Base-by-base conservation (phyloP, 2,329 filamentous ascomycete species). In the Fusarium napiforme region DNA sequence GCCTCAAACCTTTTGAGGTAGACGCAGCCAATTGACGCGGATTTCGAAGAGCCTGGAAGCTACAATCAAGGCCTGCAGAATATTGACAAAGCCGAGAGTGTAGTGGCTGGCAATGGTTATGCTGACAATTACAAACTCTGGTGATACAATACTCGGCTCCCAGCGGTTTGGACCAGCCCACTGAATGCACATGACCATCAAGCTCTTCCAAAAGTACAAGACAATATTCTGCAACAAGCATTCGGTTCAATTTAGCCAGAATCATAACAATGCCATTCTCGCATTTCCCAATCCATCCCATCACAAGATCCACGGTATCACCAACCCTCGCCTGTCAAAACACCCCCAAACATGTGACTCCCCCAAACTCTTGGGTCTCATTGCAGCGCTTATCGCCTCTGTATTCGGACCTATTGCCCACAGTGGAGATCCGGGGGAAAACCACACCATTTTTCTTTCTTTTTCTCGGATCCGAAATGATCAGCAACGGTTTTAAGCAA, bases 391-490 rank as follows among this genome's bases (percentile, higher is more conserved):
- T 70, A 45, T 65, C 34, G 21, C 28, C 16, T 23, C 5, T n/a
- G 40, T 60, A 66, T 70, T 68, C 67, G 67, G 66, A 66, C 66
- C 67, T 66, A 49, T 57, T n/a, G 18, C 16, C 49, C n/a, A n/a
- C 37, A n/a, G 64, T 71, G 67, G 67, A 66, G 67, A 71, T 70
- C 67, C 37, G 67, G 67, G 50, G 67, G 66, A 66, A 60, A 66
- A 71, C 53, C 52, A 47, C 49, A 61, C 45, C 43, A 60, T 42
- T 26, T 39, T 46, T 12, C 28, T 15, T 11, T 30, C 5, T 9
- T 36, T 70, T 30, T 16, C 49, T 70, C 67, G 67, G 66, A 37
- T 60, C 66, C 60, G 53, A 59, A 63, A 63, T 50, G 14, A 57
- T 39, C 61, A 49, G 8, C 40, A 37, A 18, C 18, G 34, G 18